Evolutionary conservation across 2,329 filamentous ascomycete species (phyloP).

Genomic region (Purpureocillium lavendulum): DNA sequence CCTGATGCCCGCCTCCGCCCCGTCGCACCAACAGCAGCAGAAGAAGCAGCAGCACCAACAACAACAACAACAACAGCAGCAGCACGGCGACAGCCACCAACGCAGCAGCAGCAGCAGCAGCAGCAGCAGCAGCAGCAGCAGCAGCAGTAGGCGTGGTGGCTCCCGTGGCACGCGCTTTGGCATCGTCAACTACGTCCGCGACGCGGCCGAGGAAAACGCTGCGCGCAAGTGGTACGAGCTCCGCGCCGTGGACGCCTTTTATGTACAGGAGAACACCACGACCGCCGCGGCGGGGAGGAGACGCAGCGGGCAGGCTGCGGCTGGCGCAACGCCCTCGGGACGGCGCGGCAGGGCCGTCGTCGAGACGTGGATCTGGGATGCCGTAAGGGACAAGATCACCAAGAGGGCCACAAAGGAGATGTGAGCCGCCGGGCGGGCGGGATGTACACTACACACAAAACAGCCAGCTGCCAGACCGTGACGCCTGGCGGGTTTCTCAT

Average conservation of each 20-base stretch:
- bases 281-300: not conserved
- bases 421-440: not conserved
- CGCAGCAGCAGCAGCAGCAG: too few relatives aligned
- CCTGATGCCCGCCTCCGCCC: constrained; percentile 15
- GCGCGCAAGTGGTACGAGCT: constrained; percentile 30
- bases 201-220: constrained; percentile 23
- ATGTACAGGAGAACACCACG: constrained; percentile 22
- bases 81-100: too few relatives aligned
- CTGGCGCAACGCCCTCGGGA: constrained; percentile 11
- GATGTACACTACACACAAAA: not conserved
- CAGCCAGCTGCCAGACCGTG: too few relatives aligned
- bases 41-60: too few relatives aligned
- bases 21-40: not conserved
- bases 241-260: constrained; percentile 28
- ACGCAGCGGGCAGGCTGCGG: constrained; percentile 12
- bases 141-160: too few relatives aligned
- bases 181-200: constrained; percentile 31
- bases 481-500: too few relatives aligned
- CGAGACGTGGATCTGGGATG: constrained; percentile 33
- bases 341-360: constrained; percentile 15
- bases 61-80: too few relatives aligned
- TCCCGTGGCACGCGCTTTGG: constrained; percentile 20
- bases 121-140: too few relatives aligned
- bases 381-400: constrained; percentile 22
- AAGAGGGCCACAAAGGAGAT: constrained; percentile 8